Evolutionary conservation across 169 alveolate species (phyloP), one percentile per base, ranked within the genome.

Genomic region (Plasmodium gaboni): DNA sequence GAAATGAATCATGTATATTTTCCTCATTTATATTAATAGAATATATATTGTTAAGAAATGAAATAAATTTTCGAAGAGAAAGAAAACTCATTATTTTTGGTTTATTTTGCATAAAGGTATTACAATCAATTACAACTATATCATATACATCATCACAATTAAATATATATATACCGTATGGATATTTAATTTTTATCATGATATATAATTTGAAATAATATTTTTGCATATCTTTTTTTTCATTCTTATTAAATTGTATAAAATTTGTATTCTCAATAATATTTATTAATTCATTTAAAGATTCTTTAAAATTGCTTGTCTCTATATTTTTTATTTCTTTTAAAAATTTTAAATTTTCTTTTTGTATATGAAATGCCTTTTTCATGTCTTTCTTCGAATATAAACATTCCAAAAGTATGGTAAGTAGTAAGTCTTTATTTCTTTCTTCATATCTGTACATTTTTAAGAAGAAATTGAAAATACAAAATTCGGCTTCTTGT

Each of bases 361-460:
- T 78, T 26, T 64, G 74, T 10, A 60, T 32, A 32, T 78, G 19
- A 48, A 10, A 64, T 44, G 64, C 76, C 55, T 65, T 78, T 78
- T 78, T 78, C 44, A 78, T 64, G 32, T 78, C 53, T 78, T 78
- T 78, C 44, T 59, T 78, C 19, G 53, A 51, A 57, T 78, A 64
- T 69, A 78, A 32, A 24, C 89, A 78, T 78, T 78, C 89, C 46
- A 78, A 32, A 46, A 78, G 64, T 13, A 67, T 59, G 38, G 89
- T 64, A 13, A 78, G 24, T 26, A 78, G 69, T 64, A 78, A 65
- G 48, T 78, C 89, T 19, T 63, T 78, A 48, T 78, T 76, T 64
- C 89, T 78, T 51, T 67, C 10, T 64, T 78, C 89, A 48, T 74
- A 78, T 65, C 89, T 78, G 46, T 78, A 78, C 89, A 78, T 78